A percentile compares a stretch with the other conserved stretches of the same genome.
Conservation (phyloP, 2,329 filamentous ascomycete genomes). For the Diaporthe sp. region DNA sequence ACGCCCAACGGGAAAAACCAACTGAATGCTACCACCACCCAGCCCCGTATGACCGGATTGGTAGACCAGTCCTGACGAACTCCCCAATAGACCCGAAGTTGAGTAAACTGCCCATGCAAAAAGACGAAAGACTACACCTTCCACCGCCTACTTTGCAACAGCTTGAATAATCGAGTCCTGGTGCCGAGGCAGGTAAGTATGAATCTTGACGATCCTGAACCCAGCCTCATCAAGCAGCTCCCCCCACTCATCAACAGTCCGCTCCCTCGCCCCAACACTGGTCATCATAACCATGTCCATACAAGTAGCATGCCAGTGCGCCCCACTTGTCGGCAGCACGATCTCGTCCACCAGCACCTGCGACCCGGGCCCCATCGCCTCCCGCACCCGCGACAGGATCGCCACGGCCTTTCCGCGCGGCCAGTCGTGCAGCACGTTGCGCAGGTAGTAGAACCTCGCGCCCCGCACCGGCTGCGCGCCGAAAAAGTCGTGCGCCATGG, state of each 20-base stretch:
- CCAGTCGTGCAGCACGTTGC: conserved; percentile 50
- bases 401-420: conserved; percentile 48
- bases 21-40: not conserved
- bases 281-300: conserved; percentile 56
- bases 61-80: not conserved
- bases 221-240: conserved; percentile 44
- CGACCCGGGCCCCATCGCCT: conserved; percentile 51
- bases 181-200: conserved; percentile 37
- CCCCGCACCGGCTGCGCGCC: not conserved
- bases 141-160: conserved; percentile 23
- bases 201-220: conserved; percentile 36
- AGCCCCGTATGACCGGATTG: not conserved
- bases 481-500: conserved; percentile 20
- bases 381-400: conserved; percentile 51
- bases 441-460: conserved; percentile 14
- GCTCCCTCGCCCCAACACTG: conserved; percentile 50
- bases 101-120: no score
- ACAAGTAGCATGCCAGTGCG: conserved; percentile 48
- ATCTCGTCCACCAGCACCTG: conserved; percentile 58
- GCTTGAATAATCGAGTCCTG: conserved; percentile 43
- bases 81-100: no score
- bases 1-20: not conserved
- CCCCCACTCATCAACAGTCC: conserved; percentile 52
- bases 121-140: no score
- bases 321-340: conserved; percentile 53